Percentiles rank a stretch among this genome's conserved stretches.
Evolutionary conservation across 768 basidiomycete genomes (phyloP).

Genomic region (Boletus insuetus): DNA sequence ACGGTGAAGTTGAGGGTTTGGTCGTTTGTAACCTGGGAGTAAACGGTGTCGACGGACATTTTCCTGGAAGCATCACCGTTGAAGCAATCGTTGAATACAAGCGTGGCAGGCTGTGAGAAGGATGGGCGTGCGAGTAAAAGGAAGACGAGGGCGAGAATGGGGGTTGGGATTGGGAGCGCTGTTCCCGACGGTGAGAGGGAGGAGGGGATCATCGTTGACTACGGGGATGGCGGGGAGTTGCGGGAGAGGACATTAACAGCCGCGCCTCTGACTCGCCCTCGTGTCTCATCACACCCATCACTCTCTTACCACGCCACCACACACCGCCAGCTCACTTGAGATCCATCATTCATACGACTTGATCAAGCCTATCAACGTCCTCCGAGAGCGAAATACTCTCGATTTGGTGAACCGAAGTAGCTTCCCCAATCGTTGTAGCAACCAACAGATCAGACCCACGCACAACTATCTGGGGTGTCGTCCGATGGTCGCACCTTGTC

Average conservation of each 20-base stretch:
- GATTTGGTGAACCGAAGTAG: conserved; percentile 63
- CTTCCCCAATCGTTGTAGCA: conserved; percentile 57
- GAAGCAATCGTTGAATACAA: conserved; percentile 72
- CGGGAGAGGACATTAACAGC: conserved; percentile 20
- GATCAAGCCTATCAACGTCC: conserved; percentile 71
- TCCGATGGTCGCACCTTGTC: conserved; percentile 44
- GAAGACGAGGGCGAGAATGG: conserved; percentile 8
- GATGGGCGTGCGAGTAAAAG: conserved; percentile 26
- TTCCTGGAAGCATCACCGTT: conserved; percentile 50
- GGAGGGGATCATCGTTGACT: conserved; percentile 22
- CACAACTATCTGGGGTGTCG: background rate
- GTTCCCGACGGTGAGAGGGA: conserved; percentile 4
- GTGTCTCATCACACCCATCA: background rate
- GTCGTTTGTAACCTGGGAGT: conserved; percentile 61
- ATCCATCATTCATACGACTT: too few species aligned
- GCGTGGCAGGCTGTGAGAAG: conserved; percentile 55
- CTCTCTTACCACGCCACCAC: background rate
- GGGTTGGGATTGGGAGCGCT: background rate
- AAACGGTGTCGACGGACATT: conserved; percentile 66
- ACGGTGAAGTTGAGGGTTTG: conserved; percentile 66
- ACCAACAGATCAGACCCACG: conserved; percentile 55
- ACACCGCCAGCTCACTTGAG: background rate
- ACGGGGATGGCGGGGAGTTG: conserved; percentile 13
- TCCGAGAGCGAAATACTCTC: conserved; percentile 77
- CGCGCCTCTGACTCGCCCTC: background rate